These are phyloP conservation scores for Vigna trinervia DNA, from an alignment of 306 rosid species.

Conservation along the genomic window DNA sequence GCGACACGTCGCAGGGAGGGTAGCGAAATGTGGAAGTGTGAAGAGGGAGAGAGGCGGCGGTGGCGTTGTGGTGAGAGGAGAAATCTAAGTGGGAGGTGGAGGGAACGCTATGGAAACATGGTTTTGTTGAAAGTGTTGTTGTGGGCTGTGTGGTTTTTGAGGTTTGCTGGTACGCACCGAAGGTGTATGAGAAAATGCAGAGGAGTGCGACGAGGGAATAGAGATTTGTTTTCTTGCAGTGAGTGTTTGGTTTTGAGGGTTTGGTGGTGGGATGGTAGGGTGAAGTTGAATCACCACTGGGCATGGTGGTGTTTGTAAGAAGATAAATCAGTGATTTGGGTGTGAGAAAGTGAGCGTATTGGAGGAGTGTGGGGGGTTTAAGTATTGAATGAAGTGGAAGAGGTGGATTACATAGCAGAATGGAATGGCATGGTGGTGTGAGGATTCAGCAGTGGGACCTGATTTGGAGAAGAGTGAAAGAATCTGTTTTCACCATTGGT, in stretches of 20 bases:
- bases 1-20: slow-evolving; percentile 53
- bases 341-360: neutral
- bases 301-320: slow-evolving; percentile 31
- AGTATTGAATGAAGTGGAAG: neutral
- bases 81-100: slow-evolving; percentile 47
- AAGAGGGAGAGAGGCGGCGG: neutral
- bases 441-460: neutral
- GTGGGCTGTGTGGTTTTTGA: neutral
- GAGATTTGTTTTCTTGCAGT: slow-evolving; percentile 54
- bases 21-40: neutral
- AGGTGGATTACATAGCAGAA: neutral
- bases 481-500: neutral
- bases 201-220: slow-evolving; percentile 63
- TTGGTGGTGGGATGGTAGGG: slow-evolving; percentile 63
- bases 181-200: slow-evolving; percentile 59
- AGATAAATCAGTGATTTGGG: too few relatives aligned
- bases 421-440: neutral
- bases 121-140: neutral
- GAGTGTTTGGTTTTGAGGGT: slow-evolving; percentile 44
- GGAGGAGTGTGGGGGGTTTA: neutral
- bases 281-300: slow-evolving; percentile 22
- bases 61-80: slow-evolving; percentile 53
- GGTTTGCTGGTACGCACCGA: slow-evolving; percentile 59
- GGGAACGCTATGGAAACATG: slow-evolving; percentile 33
- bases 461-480: neutral